Evolutionary conservation across 2,329 filamentous ascomycete genomes (phyloP).

Genomic region (Penicillium sp.): DNA sequence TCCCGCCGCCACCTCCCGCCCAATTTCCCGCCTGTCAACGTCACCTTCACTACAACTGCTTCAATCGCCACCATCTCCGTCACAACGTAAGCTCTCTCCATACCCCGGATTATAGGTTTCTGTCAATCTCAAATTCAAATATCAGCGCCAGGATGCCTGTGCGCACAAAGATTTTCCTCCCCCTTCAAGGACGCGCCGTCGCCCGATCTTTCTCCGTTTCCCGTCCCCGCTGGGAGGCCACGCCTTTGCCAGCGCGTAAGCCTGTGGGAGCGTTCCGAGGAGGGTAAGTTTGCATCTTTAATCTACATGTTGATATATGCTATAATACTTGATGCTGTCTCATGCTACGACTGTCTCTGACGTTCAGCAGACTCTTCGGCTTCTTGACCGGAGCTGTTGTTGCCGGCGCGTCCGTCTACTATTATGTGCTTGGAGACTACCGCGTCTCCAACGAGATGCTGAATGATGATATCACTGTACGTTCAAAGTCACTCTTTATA

Average conservation of each 20-base stretch:
- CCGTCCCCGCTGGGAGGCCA: conserved; percentile 39
- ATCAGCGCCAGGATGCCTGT: conserved; percentile 16
- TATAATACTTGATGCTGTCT: conserved; percentile 12
- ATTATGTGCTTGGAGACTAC: conserved; percentile 92
- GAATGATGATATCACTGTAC: conserved; percentile 91
- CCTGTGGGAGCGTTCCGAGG: conserved; percentile 72
- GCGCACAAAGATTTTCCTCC: conserved; percentile 25
- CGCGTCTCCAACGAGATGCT: conserved; percentile 89
- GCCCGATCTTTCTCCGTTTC: conserved; percentile 45
- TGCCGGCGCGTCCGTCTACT: conserved; percentile 81
- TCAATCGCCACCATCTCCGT: conserved; percentile 19
- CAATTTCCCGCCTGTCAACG: conserved; percentile 25
- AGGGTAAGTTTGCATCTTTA: conserved; percentile 58
- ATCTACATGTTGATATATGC: not conserved
- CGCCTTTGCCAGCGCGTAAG: conserved; percentile 60
- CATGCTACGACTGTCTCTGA: conserved; percentile 15
- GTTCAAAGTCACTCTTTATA: conserved; percentile 44
- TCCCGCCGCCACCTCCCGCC: conserved; percentile 25
- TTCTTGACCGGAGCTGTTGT: conserved; percentile 85
- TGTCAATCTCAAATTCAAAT: not conserved
- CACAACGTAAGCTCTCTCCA: not conserved
- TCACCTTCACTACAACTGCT: conserved; percentile 22
- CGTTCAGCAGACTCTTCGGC: conserved; percentile 71
- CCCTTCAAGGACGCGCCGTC: conserved; percentile 30
- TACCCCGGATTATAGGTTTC: not conserved